Conservation (phyloP, 2,329 filamentous ascomycete genomes). For the Aotearoamyces nothofagi region DNA sequence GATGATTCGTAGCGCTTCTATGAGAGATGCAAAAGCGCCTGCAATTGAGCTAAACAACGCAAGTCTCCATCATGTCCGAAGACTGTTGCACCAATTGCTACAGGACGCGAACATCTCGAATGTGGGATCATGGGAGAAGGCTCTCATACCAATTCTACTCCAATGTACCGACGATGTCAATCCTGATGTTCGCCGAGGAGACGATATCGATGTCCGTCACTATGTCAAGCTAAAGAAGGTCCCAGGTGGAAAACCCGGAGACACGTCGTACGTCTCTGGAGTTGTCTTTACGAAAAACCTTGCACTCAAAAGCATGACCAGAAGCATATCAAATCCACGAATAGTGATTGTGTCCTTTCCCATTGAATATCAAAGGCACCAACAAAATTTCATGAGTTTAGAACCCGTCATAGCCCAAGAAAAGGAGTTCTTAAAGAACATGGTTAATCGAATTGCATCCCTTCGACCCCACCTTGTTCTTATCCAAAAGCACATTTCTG, state of each 20-base stretch:
- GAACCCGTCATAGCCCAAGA: slow-evolving; percentile 96
- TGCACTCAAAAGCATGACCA: slow-evolving; percentile 89
- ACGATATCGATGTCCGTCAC: slow-evolving; percentile 93
- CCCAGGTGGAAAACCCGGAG: slow-evolving; percentile 72
- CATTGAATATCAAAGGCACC: slow-evolving; percentile 87
- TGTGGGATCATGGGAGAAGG: slow-evolving; percentile 70
- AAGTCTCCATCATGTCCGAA: slow-evolving; percentile 77
- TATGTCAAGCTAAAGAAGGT: slow-evolving; percentile 98
- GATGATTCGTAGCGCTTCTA: slow-evolving; percentile 66
- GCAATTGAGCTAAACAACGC: slow-evolving; percentile 76
- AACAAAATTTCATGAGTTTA: slow-evolving; percentile 92
- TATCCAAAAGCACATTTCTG: slow-evolving; percentile 87
- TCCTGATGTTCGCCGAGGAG: slow-evolving; percentile 76
- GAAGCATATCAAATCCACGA: slow-evolving; percentile 67
- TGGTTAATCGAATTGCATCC: slow-evolving; percentile 82
- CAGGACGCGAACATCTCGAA: slow-evolving; percentile 62
- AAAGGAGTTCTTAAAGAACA: slow-evolving; percentile 78
- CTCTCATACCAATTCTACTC: slow-evolving; percentile 76
- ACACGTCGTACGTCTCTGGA: slow-evolving; percentile 92
- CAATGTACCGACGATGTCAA: slow-evolving; percentile 90
- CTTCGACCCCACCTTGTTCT: slow-evolving; percentile 73
- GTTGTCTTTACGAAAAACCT: slow-evolving; percentile 97
- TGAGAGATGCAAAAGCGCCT: slow-evolving; percentile 58
- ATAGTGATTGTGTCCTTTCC: slow-evolving; percentile 91
- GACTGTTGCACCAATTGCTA: slow-evolving; percentile 69